Base-by-base conservation (phyloP, 1,139 yeast species). In the Candida tropicalis region DNA sequence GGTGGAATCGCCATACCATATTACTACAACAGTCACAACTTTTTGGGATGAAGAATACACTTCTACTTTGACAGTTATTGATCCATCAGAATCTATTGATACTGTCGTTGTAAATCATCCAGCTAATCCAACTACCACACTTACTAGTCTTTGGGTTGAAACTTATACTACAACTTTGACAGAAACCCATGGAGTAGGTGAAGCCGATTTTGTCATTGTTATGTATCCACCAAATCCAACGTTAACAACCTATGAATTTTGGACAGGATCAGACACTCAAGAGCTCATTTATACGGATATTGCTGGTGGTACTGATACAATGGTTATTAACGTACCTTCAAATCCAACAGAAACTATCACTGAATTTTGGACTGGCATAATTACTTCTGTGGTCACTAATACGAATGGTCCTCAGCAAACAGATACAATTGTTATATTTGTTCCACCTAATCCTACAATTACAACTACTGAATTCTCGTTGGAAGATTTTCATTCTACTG, bases 101-200 rank as follows among this genome's bases (percentile, higher is more conserved):
- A 49, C 56, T 7, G 54, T 57, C 20, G 29, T 49, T 6, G 47
- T 50, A 10, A 49, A 46, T 12, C 43, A 47, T 3, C 60, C 60
- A n/a, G 38, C 20, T 18, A 29, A 31, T 22, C 40, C 47, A 10
- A 45, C 44, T 1, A 38, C 41, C 13, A 51, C 55, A 4, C 16
- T 22, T 2, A 42, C 52, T n/a, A 44, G 40, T 1, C 23, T 43
- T 5, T 47, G 55, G 52, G 41, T 49, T 18, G 55, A 53, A 10
- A 8, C 26, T 16, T 16, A 9, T 41, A 39, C 25, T n/a, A 20
- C 50, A 27, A 51, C 56, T n/a, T 24, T 37, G 1, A 48, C 57
- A n/a, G 25, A 32, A 11, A 17, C 39, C 18, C 28, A 37, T 13
- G 39, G 34, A 16, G 16, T 25, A 4, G 55, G 53, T 17, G 45